Evolutionary conservation across 257 asterid species (phyloP).

Genomic region (Avicennia marina): DNA sequence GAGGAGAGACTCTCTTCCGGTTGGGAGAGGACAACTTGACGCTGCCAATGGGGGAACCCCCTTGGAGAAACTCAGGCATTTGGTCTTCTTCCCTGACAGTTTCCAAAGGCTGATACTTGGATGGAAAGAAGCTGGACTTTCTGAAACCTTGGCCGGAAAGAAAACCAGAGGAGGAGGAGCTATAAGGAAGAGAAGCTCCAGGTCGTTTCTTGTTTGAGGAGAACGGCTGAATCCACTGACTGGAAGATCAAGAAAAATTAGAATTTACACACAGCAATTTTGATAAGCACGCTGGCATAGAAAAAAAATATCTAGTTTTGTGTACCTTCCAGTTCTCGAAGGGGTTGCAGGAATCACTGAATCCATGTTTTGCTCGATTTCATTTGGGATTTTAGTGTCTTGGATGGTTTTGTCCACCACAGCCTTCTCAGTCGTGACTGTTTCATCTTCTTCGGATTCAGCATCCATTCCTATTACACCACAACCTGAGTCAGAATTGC

Average conservation of each 20-base stretch:
- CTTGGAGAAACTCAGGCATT: slow-evolving; percentile 66
- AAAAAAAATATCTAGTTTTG: background rate
- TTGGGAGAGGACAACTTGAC: slow-evolving; percentile 74
- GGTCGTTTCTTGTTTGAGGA: slow-evolving; percentile 25
- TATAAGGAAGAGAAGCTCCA: slow-evolving; percentile 33
- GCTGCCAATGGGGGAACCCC: slow-evolving; percentile 40
- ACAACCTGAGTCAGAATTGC: slow-evolving; percentile 28
- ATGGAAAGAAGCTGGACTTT: slow-evolving; percentile 31
- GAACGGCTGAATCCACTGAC: slow-evolving; percentile 53
- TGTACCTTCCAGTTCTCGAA: slow-evolving; percentile 7
- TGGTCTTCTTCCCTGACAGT: slow-evolving; percentile 42
- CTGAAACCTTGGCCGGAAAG: slow-evolving; percentile 40
- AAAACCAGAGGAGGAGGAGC: slow-evolving; percentile 32
- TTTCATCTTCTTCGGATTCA: slow-evolving; percentile 65
- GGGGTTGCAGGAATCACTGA: slow-evolving; percentile 70
- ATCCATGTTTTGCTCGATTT: slow-evolving; percentile 44
- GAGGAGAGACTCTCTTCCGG: slow-evolving; percentile 80
- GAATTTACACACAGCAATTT: no score
- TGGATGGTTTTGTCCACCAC: slow-evolving; percentile 23
- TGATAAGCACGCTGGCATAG: no score
- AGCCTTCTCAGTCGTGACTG: slow-evolving; percentile 33
- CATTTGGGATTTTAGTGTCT: slow-evolving; percentile 32
- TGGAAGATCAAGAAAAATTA: background rate
- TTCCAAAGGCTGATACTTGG: slow-evolving; percentile 42
- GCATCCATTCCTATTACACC: slow-evolving; percentile 43